Evolutionary conservation across 129 eudicot genomes (phyloP).

Genomic region (Sambucus nigra): DNA sequence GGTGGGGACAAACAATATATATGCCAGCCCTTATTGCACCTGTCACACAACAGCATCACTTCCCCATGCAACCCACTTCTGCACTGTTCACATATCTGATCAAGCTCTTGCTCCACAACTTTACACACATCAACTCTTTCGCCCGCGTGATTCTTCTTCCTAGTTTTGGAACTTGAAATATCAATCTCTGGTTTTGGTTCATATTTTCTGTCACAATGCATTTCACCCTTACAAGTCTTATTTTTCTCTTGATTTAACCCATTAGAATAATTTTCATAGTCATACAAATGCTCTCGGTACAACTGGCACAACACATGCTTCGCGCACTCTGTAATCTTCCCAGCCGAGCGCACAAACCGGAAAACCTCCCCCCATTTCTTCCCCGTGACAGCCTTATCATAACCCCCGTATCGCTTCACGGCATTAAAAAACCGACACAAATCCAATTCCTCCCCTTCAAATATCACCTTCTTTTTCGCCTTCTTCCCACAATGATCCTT

Average conservation of each 20-base stretch:
- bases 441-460: constrained; percentile 93
- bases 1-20: constrained; percentile 93
- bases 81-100: constrained; percentile 97
- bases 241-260: constrained; percentile 39
- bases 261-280: constrained; percentile 66
- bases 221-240: constrained; percentile 39
- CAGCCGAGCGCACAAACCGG: constrained; percentile 59
- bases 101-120: constrained; percentile 36
- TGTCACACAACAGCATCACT: constrained; percentile 92
- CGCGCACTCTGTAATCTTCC: constrained; percentile 75
- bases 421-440: constrained; percentile 84
- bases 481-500: constrained; percentile 71
- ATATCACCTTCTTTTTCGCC: constrained; percentile 62
- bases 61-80: constrained; percentile 95
- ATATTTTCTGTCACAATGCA: constrained; percentile 26
- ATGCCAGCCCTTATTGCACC: constrained; percentile 99
- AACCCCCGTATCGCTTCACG: constrained; percentile 86
- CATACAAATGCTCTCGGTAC: constrained; percentile 82
- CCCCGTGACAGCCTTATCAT: constrained; percentile 65
- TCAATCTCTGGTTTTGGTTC: constrained; percentile 23
- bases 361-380: constrained; percentile 95
- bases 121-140: constrained; percentile 34
- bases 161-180: constrained; percentile 34
- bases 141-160: constrained; percentile 51
- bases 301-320: constrained; percentile 80